Percentiles rank a stretch among this genome's conserved stretches.
Conservation (phyloP, 495 filamentous ascomycete species). For the Aspergillus taichungensis region DNA sequence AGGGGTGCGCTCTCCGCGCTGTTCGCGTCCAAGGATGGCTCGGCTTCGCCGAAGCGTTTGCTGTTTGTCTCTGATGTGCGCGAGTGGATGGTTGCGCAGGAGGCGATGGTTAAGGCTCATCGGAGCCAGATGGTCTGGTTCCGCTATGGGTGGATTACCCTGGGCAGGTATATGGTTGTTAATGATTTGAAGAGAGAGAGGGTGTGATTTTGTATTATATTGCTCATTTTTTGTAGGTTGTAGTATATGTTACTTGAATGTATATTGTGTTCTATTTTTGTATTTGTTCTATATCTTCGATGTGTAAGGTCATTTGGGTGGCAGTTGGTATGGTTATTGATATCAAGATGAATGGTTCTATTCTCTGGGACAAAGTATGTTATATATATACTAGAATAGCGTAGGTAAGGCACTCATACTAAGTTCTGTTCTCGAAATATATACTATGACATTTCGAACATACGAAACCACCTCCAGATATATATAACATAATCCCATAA, state of each 20-base stretch:
- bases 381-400: no score
- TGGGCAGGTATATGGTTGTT: slow-evolving; percentile 90
- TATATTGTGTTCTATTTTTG: not conserved
- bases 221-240: no score
- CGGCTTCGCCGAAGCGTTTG: slow-evolving; percentile 46
- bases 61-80: slow-evolving; percentile 60
- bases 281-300: no score
- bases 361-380: no score
- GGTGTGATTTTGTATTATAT: slow-evolving; percentile 10
- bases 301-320: no score
- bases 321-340: no score
- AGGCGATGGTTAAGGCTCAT: slow-evolving; percentile 81
- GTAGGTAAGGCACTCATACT: no score
- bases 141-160: slow-evolving; percentile 85
- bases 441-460: no score
- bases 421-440: no score
- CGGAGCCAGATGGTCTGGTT: slow-evolving; percentile 98
- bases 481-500: no score
- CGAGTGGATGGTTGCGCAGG: slow-evolving; percentile 59
- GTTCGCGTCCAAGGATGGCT: slow-evolving; percentile 21
- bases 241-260: not conserved
- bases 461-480: no score
- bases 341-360: no score
- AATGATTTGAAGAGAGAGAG: slow-evolving; percentile 76
- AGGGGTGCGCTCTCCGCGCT: slow-evolving; percentile 31